These are phyloP conservation scores for Amanita thiersii DNA, from an alignment of 768 basidiomycete species.

Conservation along the genomic window DNA sequence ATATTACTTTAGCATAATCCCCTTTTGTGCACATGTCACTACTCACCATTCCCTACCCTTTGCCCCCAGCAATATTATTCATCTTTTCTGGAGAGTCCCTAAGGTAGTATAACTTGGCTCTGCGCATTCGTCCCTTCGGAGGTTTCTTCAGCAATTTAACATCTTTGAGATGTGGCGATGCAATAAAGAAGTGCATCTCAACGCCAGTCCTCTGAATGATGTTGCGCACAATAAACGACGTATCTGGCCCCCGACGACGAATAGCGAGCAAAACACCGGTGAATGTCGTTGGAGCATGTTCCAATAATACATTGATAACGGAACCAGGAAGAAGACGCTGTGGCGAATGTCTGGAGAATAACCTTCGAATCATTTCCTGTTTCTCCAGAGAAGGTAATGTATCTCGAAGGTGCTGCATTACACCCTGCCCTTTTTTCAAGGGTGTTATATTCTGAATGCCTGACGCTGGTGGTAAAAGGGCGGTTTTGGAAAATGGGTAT, in stretches of 20 bases:
- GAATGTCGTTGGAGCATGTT: conserved; percentile 75
- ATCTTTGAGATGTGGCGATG: conserved; percentile 81
- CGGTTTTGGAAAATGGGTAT: conserved; percentile 74
- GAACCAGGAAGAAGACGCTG: conserved; percentile 73
- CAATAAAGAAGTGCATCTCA: conserved; percentile 86
- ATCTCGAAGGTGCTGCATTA: conserved; percentile 68
- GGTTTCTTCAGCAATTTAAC: conserved; percentile 72
- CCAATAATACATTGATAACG: conserved; percentile 72
- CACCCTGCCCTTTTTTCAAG: conserved; percentile 61
- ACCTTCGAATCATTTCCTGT: conserved; percentile 51
- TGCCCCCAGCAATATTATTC: conserved; percentile 46
- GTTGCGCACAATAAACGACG: conserved; percentile 85
- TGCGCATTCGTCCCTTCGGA: conserved; percentile 52
- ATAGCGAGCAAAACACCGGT: conserved; percentile 85
- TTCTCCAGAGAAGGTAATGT: conserved; percentile 63
- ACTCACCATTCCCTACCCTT: not conserved
- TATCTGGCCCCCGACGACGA: conserved; percentile 77
- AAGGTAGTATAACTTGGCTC: conserved; percentile 80
- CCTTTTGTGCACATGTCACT: no score
- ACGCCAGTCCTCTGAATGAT: conserved; percentile 87
- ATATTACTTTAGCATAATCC: no score
- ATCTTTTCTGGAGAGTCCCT: conserved; percentile 81
- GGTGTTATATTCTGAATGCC: conserved; percentile 32
- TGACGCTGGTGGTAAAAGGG: conserved; percentile 42
- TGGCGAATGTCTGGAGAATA: conserved; percentile 68